Evolutionary conservation across 495 filamentous ascomycete species (phyloP).

Genomic region (Talaromyces thailandensis): DNA sequence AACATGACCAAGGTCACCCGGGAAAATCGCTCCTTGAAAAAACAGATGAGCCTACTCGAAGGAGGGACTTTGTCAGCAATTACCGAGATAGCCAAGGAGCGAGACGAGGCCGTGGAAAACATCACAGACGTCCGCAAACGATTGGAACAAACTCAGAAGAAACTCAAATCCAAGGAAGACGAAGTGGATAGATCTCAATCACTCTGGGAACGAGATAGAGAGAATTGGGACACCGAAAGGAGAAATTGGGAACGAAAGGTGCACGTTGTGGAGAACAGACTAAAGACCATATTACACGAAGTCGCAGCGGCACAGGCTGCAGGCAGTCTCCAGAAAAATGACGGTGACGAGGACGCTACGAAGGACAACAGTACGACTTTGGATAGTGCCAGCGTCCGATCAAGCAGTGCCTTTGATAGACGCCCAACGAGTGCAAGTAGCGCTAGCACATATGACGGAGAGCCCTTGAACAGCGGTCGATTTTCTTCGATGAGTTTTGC

Average conservation of each 20-base stretch:
- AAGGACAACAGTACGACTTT: slow-evolving; percentile 38
- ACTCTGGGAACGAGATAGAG: slow-evolving; percentile 72
- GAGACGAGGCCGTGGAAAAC: slow-evolving; percentile 74
- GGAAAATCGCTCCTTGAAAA: slow-evolving; percentile 72
- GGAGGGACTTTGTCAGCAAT: slow-evolving; percentile 79
- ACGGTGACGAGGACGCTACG: slow-evolving; percentile 11
- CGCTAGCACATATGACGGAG: slow-evolving; percentile 49
- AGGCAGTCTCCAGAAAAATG: slow-evolving; percentile 18
- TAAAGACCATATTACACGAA: slow-evolving; percentile 78
- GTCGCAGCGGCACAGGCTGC: slow-evolving; percentile 65
- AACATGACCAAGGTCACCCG: slow-evolving; percentile 53
- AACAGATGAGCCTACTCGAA: slow-evolving; percentile 78
- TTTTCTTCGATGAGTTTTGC: slow-evolving; percentile 54
- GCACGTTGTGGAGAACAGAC: slow-evolving; percentile 76
- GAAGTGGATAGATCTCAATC: slow-evolving; percentile 66
- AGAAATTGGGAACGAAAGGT: slow-evolving; percentile 72
- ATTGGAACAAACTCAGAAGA: slow-evolving; percentile 71
- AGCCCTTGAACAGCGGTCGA: slow-evolving; percentile 34
- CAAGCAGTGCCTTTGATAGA: slow-evolving; percentile 52
- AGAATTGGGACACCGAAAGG: slow-evolving; percentile 72
- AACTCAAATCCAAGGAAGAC: slow-evolving; percentile 71
- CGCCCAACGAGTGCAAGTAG: slow-evolving; percentile 48
- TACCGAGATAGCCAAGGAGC: slow-evolving; percentile 71
- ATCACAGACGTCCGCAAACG: slow-evolving; percentile 66
- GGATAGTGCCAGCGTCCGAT: slow-evolving; percentile 69